Percentiles rank a stretch among this genome's conserved stretches.
Evolutionary conservation across 148 eudicot genomes (phyloP).

Genomic region (Rhododendron simsii): DNA sequence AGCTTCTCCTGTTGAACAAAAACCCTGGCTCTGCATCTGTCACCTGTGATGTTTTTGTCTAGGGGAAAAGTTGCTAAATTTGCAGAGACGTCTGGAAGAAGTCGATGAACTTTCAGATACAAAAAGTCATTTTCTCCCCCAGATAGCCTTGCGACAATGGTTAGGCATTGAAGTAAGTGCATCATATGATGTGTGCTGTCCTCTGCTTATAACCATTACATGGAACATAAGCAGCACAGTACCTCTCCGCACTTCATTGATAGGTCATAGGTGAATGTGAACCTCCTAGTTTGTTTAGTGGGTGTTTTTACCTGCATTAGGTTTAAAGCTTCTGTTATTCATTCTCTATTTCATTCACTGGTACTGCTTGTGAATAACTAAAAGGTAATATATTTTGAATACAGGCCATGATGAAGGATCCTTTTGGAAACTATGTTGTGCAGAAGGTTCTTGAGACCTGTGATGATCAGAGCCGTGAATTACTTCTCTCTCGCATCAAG

Average conservation of each 20-base stretch:
- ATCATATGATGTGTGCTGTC: neutral
- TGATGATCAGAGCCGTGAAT: constrained; percentile 45
- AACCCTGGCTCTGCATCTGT: neutral
- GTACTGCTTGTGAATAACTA: constrained; percentile 2
- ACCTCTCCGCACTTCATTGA: neutral
- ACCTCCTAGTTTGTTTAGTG: neutral
- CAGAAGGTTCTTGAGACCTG: constrained; percentile 64
- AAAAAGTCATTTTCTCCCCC: neutral
- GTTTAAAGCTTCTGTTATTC: neutral
- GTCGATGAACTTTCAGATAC: neutral
- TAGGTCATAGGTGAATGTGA: neutral
- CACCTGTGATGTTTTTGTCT: neutral
- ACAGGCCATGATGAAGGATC: constrained; percentile 76
- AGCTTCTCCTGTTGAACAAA: neutral
- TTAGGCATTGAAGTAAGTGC: neutral
- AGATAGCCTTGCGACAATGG: neutral
- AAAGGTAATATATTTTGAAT: neutral
- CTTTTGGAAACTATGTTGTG: constrained; percentile 65
- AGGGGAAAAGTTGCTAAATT: neutral
- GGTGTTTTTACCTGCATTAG: neutral
- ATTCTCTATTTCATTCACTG: neutral
- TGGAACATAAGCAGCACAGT: neutral
- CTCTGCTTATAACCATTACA: neutral
- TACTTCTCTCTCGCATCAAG: constrained; percentile 55
- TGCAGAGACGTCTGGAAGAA: neutral